Conservation (phyloP, 2,329 filamentous ascomycete genomes). For the Aspergillus jensenii region DNA sequence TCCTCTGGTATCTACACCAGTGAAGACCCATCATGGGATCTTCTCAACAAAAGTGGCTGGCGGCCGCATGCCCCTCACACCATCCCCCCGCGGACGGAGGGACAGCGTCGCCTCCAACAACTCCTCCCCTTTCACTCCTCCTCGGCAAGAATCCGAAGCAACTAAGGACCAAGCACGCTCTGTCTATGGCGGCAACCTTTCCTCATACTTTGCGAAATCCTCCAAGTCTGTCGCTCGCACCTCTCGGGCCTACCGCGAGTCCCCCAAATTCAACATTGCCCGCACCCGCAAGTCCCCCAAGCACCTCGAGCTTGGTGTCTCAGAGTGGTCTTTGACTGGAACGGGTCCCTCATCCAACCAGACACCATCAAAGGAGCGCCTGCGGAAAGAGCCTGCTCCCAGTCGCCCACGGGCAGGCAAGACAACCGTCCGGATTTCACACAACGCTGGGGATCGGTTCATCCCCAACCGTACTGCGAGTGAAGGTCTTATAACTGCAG, state of each 20-base stretch:
- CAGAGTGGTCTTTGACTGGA: slow-evolving; percentile 86
- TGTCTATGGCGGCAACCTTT: slow-evolving; percentile 76
- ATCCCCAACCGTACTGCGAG: slow-evolving; percentile 92
- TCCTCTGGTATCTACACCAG: slow-evolving; percentile 78
- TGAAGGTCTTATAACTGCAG: slow-evolving; percentile 79
- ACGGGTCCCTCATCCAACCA: slow-evolving; percentile 62
- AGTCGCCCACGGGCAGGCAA: slow-evolving; percentile 57
- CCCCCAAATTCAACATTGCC: slow-evolving; percentile 91
- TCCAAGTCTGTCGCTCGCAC: slow-evolving; percentile 45
- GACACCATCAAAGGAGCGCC: slow-evolving; percentile 62
- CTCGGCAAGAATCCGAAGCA: slow-evolving; percentile 57
- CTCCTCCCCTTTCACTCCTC: slow-evolving; percentile 76
- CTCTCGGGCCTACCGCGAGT: slow-evolving; percentile 67
- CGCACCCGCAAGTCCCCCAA: slow-evolving; percentile 71
- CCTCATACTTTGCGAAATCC: slow-evolving; percentile 70
- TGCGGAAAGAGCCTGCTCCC: slow-evolving; percentile 56
- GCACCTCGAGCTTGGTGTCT: slow-evolving; percentile 85
- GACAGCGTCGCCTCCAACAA: slow-evolving; percentile 51
- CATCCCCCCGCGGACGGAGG: slow-evolving; percentile 72
- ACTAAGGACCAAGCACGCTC: slow-evolving; percentile 63
- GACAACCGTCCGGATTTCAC: slow-evolving; percentile 67
- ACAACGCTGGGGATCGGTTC: slow-evolving; percentile 84
- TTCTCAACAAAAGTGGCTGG: slow-evolving; percentile 92
- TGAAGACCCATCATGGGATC: slow-evolving; percentile 91
- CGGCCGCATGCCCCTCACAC: slow-evolving; percentile 90